phyloP scores from a whole-genome alignment of 106 monocot genomes.

The Hemerocallis citrina region DNA sequence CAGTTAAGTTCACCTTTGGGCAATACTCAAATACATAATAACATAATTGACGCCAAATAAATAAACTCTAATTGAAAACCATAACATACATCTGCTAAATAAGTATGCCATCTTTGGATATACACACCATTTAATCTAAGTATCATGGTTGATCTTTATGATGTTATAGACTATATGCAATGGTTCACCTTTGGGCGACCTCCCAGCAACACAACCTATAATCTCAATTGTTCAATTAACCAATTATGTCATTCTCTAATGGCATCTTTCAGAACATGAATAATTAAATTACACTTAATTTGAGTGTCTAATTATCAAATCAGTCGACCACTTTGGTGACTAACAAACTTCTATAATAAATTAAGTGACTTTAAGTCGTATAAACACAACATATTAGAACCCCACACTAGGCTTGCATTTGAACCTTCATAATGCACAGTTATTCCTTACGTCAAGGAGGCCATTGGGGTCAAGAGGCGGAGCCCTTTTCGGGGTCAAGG shows the following conservation, averaged over 20 bases:
- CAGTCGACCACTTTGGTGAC: too few species aligned
- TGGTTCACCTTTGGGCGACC: not conserved
- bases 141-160: not conserved
- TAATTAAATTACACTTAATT: too few species aligned
- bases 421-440: too few species aligned
- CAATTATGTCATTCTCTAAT: not conserved
- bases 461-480: too few species aligned
- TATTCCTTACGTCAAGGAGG: too few species aligned
- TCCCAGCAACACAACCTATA: slow-evolving; percentile 1
- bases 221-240: not conserved
- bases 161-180: not conserved
- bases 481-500: too few species aligned
- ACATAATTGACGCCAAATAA: not conserved
- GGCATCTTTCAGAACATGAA: not conserved
- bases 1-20: not conserved
- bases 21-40: not conserved
- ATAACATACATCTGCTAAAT: not conserved
- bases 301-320: too few species aligned
- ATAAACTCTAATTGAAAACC: not conserved
- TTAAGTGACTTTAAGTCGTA: too few species aligned
- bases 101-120: not conserved
- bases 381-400: too few species aligned
- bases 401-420: too few species aligned
- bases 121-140: not conserved
- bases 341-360: too few species aligned